Conservation (phyloP, 1,284 basidiomycete genomes). For the Pyrrhoderma lamaoense region DNA sequence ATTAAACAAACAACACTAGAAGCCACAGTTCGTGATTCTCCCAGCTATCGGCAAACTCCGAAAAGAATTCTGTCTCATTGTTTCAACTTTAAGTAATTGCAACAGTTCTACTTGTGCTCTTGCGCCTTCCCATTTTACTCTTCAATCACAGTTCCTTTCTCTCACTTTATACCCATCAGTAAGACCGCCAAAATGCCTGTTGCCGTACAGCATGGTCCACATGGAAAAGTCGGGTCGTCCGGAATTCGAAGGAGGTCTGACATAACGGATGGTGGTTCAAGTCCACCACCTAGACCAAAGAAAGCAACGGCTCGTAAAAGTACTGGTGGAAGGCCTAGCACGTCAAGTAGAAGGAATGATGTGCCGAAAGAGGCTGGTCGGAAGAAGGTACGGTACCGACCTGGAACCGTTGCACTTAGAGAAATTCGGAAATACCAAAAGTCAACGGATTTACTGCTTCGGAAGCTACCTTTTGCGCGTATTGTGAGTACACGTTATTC, state of each 20-base stretch:
- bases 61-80: neutral
- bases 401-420: conserved; percentile 82
- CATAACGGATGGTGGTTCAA: conserved; percentile 31
- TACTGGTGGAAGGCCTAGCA: conserved; percentile 53
- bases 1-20: too few relatives aligned
- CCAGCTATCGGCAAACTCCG: too few relatives aligned
- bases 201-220: conserved; percentile 10
- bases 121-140: conserved; percentile 2
- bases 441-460: conserved; percentile 80
- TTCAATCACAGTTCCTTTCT: too few relatives aligned
- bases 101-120: neutral
- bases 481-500: conserved; percentile 55
- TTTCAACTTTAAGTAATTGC: neutral
- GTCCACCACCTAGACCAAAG: conserved; percentile 42
- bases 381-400: conserved; percentile 66
- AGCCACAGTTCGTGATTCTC: too few relatives aligned
- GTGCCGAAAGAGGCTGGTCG: conserved; percentile 17
- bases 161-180: neutral
- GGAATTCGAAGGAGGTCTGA: conserved; percentile 28
- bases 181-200: conserved; percentile 9
- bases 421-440: conserved; percentile 95
- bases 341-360: conserved; percentile 18
- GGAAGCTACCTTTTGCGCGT: conserved; percentile 87
- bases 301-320: conserved; percentile 66
- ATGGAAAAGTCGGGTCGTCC: conserved; percentile 6